A percentile compares a stretch with the other conserved stretches of the same genome.
Evolutionary conservation across 169 alveolate genomes (phyloP).

Genomic region (Cryptosporidium bovis): DNA sequence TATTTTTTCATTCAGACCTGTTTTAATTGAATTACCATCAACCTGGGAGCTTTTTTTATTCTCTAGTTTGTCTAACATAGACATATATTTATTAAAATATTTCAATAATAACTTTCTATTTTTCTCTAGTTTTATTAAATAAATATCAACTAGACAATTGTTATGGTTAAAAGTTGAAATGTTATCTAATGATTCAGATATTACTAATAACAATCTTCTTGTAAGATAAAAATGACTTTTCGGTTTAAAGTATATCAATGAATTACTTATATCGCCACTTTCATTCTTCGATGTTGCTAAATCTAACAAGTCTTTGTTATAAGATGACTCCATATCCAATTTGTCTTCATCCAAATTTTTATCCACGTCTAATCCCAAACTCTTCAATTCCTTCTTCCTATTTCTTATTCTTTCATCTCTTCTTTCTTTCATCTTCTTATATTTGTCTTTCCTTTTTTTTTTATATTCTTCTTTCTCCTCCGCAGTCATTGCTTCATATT

Average conservation of each 20-base stretch:
- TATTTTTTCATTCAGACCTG: constrained; percentile 7
- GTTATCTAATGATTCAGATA: not conserved
- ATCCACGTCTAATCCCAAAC: not conserved
- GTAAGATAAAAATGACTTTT: constrained; percentile 6
- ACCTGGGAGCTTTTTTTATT: not conserved
- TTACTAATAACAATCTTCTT: not conserved
- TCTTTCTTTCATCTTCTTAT: not conserved
- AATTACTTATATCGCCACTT: not conserved
- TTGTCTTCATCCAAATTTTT: not conserved
- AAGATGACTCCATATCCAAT: not conserved
- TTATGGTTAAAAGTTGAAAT: not conserved
- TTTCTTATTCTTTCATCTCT: not conserved
- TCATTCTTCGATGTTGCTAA: not conserved
- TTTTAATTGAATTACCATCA: not conserved
- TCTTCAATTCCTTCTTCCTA: not conserved
- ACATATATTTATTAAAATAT: not conserved
- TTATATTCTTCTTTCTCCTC: not conserved
- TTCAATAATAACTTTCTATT: constrained; percentile 6
- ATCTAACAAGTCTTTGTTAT: not conserved
- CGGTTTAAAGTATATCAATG: constrained; percentile 13
- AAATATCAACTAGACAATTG: not conserved
- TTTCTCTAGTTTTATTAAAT: not conserved
- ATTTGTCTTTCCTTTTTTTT: not conserved
- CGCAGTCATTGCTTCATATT: not conserved
- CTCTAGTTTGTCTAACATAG: not conserved